phyloP scores from a whole-genome alignment of 495 filamentous ascomycete genomes.

The Hyaloscypha variabilis region DNA sequence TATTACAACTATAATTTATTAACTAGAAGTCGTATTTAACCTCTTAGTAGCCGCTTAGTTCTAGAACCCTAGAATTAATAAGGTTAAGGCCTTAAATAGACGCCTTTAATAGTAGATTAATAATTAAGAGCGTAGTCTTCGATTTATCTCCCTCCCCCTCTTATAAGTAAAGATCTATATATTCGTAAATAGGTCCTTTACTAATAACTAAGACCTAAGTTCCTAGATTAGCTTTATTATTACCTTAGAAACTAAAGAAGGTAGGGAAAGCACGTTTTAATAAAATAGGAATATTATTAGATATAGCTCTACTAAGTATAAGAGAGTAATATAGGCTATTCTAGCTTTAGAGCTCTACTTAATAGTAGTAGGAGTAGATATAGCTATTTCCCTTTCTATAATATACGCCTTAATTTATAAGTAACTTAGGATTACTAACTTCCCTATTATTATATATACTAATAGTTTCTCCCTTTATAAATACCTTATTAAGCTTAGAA shows the following conservation, averaged over 20 bases:
- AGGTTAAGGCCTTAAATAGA: conserved; percentile 19
- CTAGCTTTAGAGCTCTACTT: conserved; percentile 23
- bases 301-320: conserved; percentile 26
- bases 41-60: conserved; percentile 6
- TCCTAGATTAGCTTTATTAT: conserved; percentile 28
- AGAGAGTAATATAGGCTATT: conserved; percentile 24
- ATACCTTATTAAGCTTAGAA: conserved; percentile 19
- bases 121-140: conserved; percentile 2
- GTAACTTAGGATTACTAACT: not conserved
- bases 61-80: not conserved
- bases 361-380: conserved; percentile 19
- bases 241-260: conserved; percentile 14
- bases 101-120: conserved; percentile 15
- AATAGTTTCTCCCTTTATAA: conserved; percentile 25
- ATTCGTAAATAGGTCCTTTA: conserved; percentile 23
- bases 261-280: conserved; percentile 8
- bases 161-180: conserved; percentile 6
- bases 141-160: not conserved
- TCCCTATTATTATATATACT: conserved; percentile 16
- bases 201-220: conserved; percentile 25
- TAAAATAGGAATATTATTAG: conserved; percentile 7
- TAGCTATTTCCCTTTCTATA: conserved; percentile 1
- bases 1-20: conserved; percentile 1
- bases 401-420: conserved; percentile 9
- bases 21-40: conserved; percentile 10